Evolutionary conservation across 257 asterid genomes (phyloP), one percentile per base, ranked within the genome.

Genomic region (Verbena officinalis): DNA sequence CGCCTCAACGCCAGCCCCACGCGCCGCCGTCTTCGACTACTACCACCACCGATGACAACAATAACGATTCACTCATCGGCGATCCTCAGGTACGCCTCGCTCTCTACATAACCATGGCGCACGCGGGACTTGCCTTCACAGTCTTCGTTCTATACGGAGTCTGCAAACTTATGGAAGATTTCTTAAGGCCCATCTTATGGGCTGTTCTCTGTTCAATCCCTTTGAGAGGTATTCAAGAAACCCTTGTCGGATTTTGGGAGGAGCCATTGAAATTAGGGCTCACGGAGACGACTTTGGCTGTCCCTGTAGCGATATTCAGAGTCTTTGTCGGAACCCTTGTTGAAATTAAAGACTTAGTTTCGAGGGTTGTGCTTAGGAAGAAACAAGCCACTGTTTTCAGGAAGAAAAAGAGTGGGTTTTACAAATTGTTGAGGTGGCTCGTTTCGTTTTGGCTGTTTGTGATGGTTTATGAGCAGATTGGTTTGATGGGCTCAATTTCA

Each of bases 71-170:
- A 52, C 67, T 80, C 57, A 81, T 87, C 54, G 49, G 54, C 44
- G 97, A 94, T 23, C 93, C 96, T 13, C 97, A 94, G 97, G 96
- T 90, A 59, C 85, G 99, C 67, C 85, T 94, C 27, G 95, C 99
- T 38, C 81, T 94, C 61, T 94, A 84, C 82, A 94, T 90, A 78
- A 83, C 99, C 76, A 88, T 94, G 97, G 99, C 99, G 15, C 97
- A 94, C 70, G 96, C 91, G 12, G 96, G 95, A 3, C 73, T 94
- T 14, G 96, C 89, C 20, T 78, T 94, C 71, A 62, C 82, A 9
- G 58, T 90, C 31, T 80, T 90, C 54, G 67, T 83, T 27, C 80
- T 94, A n/a, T 94, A 77, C 61, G 96, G 84, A 6, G 89, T 94
- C 31, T 82, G 81, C 53, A 90, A 80, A 59, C 87, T 94, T 56